Base-by-base conservation (phyloP, 169 alveolate species). In the Eimeria mitis region DNA sequence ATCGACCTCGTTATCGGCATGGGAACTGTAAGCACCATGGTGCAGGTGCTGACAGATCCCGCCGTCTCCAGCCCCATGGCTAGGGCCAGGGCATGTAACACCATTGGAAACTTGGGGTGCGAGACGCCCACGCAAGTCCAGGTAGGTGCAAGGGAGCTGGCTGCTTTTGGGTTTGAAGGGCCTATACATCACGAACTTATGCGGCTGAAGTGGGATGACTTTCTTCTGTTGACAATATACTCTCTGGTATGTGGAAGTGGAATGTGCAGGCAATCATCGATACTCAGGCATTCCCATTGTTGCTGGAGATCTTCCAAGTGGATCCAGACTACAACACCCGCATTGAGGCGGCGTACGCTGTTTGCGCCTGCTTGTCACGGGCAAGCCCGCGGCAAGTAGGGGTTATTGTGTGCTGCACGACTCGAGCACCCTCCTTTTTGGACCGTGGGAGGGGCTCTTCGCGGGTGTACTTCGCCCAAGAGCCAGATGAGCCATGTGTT, bases 301-400 rank as follows among this genome's bases (percentile, higher is more conserved):
- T 98, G 81, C 97, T 98, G 70, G 97, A 95, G 68, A 97, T 97
- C 42, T 98, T 97, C 75, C 98, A 97, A 89, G 96, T 96, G 71
- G 98, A 97, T 65, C 96, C 96, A 52, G 99, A 98, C 95, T 97
- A 97, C 91, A 97, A 96, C 96, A 97, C 98, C 34, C 98, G 97
- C 96, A 96, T 97, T 42, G 99, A 98, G 94, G 98, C 98, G 47
- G 99, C 99, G 56, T 98, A 98, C 96, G 99, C 99, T 47, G 98
- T 98, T 59, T 98, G 99, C 94, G 98, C 99, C 8, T 97, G 98
- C 81, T 97, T 97, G 71, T 97, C 98, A 23, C 94, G 97, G 78
- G 98, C 98, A 40, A 97, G 97, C 89, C 96, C 97, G 68, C 96
- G 84, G 83, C 99, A 98, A 91, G 98, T 98, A 28, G 98, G 98